phyloP scores from a whole-genome alignment of 805 yeast species.

The Cyberlindnera xylosilytica region DNA sequence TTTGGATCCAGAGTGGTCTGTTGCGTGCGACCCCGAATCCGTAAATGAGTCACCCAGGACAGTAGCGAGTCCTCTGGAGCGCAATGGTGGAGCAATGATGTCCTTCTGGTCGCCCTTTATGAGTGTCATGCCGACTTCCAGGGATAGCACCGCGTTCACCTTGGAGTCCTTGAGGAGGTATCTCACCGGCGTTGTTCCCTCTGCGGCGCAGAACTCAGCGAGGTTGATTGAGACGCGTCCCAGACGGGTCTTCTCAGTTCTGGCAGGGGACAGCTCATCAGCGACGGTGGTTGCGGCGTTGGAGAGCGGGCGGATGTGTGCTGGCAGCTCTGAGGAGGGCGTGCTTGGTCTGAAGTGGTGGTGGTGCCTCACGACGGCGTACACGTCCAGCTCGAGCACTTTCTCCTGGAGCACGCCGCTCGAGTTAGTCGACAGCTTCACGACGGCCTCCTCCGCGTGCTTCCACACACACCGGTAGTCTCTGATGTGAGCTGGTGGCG shows the following conservation, averaged over 20 bases:
- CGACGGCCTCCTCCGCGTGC: conserved; percentile 32
- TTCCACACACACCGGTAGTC: conserved; percentile 54
- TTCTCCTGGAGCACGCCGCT: conserved; percentile 34
- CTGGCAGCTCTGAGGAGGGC: conserved; percentile 6
- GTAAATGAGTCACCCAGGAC: conserved; percentile 27
- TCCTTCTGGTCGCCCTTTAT: conserved; percentile 42
- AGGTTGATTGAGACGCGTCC: conserved; percentile 70
- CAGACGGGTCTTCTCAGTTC: conserved; percentile 39
- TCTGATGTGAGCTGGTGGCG: conserved; percentile 41
- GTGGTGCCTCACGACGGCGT: conserved; percentile 32
- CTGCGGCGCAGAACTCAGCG: conserved; percentile 59
- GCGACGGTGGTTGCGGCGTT: conserved; percentile 7
- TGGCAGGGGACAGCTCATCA: conserved; percentile 5
- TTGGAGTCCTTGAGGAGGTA: conserved; percentile 76
- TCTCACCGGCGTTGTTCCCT: conserved; percentile 48
- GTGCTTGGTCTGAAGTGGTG: conserved; percentile 14
- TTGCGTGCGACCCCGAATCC: conserved; percentile 13
- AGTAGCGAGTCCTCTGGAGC: conserved; percentile 48
- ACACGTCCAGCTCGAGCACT: conserved; percentile 40
- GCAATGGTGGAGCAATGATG: conserved; percentile 39
- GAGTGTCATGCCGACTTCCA: conserved; percentile 51
- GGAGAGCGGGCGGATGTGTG: conserved; percentile 1
- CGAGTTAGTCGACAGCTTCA: conserved; percentile 40
- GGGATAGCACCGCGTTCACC: conserved; percentile 72
- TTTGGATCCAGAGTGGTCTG: conserved; percentile 5